Percentiles rank a stretch among this genome's conserved stretches.
Conservation (phyloP, 441 rosid genomes). For the Adansonia rubrostipa region DNA sequence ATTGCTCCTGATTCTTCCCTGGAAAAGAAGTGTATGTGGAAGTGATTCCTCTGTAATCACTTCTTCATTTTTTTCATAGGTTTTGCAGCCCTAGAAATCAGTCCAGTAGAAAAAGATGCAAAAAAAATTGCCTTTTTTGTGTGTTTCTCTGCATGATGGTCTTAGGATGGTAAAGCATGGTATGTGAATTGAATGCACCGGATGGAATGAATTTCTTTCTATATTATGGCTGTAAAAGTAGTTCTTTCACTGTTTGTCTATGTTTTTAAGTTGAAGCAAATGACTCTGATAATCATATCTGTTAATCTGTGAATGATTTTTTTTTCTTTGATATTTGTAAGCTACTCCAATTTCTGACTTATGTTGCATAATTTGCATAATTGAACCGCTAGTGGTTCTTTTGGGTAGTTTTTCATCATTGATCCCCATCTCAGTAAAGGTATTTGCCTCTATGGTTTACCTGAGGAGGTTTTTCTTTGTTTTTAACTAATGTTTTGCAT, state of each 20-base stretch:
- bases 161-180: background rate
- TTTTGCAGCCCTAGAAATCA: background rate
- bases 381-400: background rate
- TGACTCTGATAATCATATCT: background rate
- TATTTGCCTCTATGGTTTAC: background rate
- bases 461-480: background rate
- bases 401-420: background rate
- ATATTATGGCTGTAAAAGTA: slow-evolving; percentile 4
- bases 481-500: background rate
- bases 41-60: background rate
- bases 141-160: background rate
- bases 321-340: background rate
- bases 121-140: background rate
- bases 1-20: background rate
- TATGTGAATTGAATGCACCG: background rate
- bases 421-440: background rate
- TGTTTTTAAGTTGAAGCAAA: slow-evolving; percentile 11
- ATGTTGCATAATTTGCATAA: background rate
- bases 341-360: background rate
- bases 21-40: background rate
- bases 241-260: background rate
- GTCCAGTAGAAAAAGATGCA: background rate
- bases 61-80: background rate
- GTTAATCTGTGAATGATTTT: background rate
- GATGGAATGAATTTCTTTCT: slow-evolving; percentile 16